Evolutionary conservation across 805 yeast species (phyloP), one percentile per base, ranked within the genome.

Genomic region (Saturnispora sanitii): DNA sequence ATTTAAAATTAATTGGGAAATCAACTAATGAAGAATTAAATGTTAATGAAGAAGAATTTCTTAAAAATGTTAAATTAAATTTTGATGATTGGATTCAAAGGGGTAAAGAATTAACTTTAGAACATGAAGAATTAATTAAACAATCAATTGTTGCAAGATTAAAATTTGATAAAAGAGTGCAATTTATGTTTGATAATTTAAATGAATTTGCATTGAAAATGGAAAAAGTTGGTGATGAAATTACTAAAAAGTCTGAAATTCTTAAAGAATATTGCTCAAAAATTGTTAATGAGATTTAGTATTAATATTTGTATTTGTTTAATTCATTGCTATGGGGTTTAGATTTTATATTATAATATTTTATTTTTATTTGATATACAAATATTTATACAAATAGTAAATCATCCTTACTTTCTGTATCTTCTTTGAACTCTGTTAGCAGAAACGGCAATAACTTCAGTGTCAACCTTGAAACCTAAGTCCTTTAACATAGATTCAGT

Each of bases 401-500:
- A n/a, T n/a, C n/a, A n/a, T n/a, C n/a, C 50, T 82, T 94, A 82
- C 78, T 82, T 84, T 71, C 86, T 82, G 82, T 72, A 83, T 57
- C 61, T 57, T 77, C 95, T 82, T 81, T 90, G 82, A 58, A 72
- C 77, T 69, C 94, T 84, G 74, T 82, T 86, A 65, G 92, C 73
- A 67, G 94, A 82, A 63, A 86, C 83, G 60, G 84, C 71, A 66
- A 81, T 78, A 63, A 87, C 87, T 65, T 79, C 78, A 64, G 83
- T 69, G 68, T 95, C 94, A 62, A 86, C 70, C 64, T 76, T 75
- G 80, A 83, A 81, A 66, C 97, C 97, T 65, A 90, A 78, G 58
- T 90, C 66, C 77, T 87, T 85, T 65, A 90, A 87, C 72, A 90
- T 78, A 66, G 83, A 92, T 66, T 86, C 86, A 64, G 97, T 90